Evolutionary conservation across 2,329 filamentous ascomycete genomes (phyloP).

Genomic region (Hypoxylon sp.): DNA sequence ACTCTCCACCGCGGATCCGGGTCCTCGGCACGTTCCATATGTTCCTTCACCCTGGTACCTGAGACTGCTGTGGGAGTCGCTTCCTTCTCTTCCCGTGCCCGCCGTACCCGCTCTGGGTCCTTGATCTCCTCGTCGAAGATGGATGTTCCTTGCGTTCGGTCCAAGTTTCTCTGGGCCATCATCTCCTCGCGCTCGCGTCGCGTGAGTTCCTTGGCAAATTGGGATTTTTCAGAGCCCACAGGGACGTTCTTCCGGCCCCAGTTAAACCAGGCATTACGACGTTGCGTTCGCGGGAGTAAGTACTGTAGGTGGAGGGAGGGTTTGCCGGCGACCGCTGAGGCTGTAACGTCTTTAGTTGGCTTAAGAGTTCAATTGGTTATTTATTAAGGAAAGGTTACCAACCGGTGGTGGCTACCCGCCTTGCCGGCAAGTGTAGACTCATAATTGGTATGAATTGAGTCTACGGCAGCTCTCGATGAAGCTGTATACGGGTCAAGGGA

Average conservation of each 20-base stretch:
- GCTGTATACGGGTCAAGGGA: slow-evolving; percentile 13
- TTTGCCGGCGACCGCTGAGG: slow-evolving; percentile 45
- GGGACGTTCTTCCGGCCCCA: slow-evolving; percentile 50
- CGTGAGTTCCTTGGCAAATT: slow-evolving; percentile 52
- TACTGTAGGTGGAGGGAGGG: slow-evolving; percentile 49
- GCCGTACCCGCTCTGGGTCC: slow-evolving; percentile 45
- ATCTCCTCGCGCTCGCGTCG: slow-evolving; percentile 60
- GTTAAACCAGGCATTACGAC: slow-evolving; percentile 61
- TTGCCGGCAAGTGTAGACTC: slow-evolving; percentile 75
- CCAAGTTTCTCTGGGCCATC: slow-evolving; percentile 61
- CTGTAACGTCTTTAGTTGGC: slow-evolving; percentile 23
- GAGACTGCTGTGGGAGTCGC: slow-evolving; percentile 5
- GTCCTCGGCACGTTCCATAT: slow-evolving; percentile 77
- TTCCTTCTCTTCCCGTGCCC: background rate
- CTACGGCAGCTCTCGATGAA: slow-evolving; percentile 27
- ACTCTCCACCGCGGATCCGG: slow-evolving; percentile 80
- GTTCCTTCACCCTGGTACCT: slow-evolving; percentile 63
- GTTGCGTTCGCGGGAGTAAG: slow-evolving; percentile 54
- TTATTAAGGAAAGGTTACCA: slow-evolving; percentile 50
- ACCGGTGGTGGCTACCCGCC: slow-evolving; percentile 75
- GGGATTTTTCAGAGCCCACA: slow-evolving; percentile 28
- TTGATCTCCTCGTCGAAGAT: slow-evolving; percentile 74
- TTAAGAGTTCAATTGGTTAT: slow-evolving; percentile 26
- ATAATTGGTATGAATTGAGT: slow-evolving; percentile 61
- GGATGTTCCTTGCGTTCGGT: slow-evolving; percentile 66